Conservation (phyloP, 768 basidiomycete species). For the Leccinellum albellum region DNA sequence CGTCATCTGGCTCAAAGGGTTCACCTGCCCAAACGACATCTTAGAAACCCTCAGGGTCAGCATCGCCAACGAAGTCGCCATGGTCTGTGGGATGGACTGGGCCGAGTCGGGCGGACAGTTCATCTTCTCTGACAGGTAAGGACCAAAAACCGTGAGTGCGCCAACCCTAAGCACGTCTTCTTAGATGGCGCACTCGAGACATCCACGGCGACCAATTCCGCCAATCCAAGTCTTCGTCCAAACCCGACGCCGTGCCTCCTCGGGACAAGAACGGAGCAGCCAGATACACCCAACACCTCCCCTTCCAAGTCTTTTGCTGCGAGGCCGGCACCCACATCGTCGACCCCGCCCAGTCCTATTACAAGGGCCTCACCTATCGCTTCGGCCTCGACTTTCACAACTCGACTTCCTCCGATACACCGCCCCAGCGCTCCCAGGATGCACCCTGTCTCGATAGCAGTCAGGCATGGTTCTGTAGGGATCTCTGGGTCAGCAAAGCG, state of each 20-base stretch:
- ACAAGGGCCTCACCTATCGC: conserved; percentile 83
- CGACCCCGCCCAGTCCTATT: conserved; percentile 94
- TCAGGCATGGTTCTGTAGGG: conserved; percentile 97
- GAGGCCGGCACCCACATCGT: conserved; percentile 97
- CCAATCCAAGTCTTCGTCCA: conserved; percentile 90
- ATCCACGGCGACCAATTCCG: conserved; percentile 98
- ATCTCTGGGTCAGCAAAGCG: conserved; percentile 92
- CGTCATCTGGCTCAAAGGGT: conserved; percentile 97
- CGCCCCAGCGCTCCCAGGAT: conserved; percentile 62
- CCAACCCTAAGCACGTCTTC: background rate
- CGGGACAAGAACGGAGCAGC: conserved; percentile 77
- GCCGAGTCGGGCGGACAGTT: conserved; percentile 96
- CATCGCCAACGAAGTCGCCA: conserved; percentile 86
- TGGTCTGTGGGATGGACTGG: conserved; percentile 99
- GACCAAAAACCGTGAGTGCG: background rate
- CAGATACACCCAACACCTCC: conserved; percentile 87
- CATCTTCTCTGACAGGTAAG: conserved; percentile 94
- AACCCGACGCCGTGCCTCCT: conserved; percentile 87
- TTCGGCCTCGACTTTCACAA: conserved; percentile 82
- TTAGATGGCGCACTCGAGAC: conserved; percentile 94
- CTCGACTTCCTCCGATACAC: conserved; percentile 55
- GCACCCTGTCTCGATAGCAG: conserved; percentile 91
- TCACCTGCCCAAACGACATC: conserved; percentile 98
- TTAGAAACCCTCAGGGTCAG: conserved; percentile 93
- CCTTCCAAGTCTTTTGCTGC: conserved; percentile 99